Conservation (phyloP, 495 filamentous ascomycete genomes). For the Niebla homalea region DNA sequence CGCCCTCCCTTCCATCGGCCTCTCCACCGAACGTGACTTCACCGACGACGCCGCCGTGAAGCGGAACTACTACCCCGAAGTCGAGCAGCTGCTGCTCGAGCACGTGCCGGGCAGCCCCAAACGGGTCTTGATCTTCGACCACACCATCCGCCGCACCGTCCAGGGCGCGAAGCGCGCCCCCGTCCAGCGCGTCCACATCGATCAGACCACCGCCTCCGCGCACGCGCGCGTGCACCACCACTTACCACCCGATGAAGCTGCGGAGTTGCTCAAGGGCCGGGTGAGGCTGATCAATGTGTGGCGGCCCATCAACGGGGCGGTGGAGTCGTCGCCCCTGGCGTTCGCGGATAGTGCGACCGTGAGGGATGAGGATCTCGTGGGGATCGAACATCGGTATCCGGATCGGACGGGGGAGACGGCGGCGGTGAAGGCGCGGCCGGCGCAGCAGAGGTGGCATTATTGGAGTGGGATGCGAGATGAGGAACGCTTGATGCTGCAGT, state of each 20-base stretch:
- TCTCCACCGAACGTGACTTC: conserved; percentile 40
- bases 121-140: conserved; percentile 69
- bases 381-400: conserved; percentile 64
- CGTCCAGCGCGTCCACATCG: conserved; percentile 65
- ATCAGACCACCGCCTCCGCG: conserved; percentile 60
- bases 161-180: conserved; percentile 43
- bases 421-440: conserved; percentile 45
- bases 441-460: conserved; percentile 64
- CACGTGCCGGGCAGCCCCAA: conserved; percentile 44
- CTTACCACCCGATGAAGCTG: conserved; percentile 41
- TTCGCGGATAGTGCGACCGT: conserved; percentile 53
- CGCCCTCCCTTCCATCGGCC: conserved; percentile 36
- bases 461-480: conserved; percentile 62
- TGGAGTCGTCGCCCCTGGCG: conserved; percentile 56
- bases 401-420: conserved; percentile 62
- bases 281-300: conserved; percentile 84
- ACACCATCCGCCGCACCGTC: conserved; percentile 61
- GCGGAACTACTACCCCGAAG: conserved; percentile 69
- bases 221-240: conserved; percentile 53
- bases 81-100: conserved; percentile 49
- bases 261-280: conserved; percentile 41
- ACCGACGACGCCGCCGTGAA: conserved; percentile 48
- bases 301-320: conserved; percentile 62
- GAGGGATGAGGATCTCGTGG: conserved; percentile 49
- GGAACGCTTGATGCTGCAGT: conserved; percentile 70